Evolutionary conservation across 345 rosid species (phyloP).

Genomic region (Lepidium aucheri): DNA sequence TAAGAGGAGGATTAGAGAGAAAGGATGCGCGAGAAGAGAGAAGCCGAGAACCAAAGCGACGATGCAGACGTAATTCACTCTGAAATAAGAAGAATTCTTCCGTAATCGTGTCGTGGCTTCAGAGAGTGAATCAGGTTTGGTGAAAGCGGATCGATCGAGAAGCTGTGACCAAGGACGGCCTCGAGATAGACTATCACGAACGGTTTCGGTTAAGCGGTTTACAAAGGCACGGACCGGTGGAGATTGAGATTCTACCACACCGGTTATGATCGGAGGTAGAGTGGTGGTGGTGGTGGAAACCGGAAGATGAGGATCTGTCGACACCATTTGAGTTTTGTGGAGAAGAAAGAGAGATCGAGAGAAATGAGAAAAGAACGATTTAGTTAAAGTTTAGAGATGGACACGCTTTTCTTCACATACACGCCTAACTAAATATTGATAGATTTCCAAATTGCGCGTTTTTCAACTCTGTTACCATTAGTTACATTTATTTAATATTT

Average conservation of each 20-base stretch:
- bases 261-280: slow-evolving; percentile 1
- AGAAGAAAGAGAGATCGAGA: background rate
- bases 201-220: slow-evolving; percentile 1
- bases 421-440: background rate
- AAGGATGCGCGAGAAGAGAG: slow-evolving; percentile 44
- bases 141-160: slow-evolving; percentile 33
- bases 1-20: slow-evolving; percentile 48
- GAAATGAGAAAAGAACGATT: background rate
- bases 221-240: background rate
- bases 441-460: too few relatives aligned
- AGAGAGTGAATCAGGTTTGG: slow-evolving; percentile 32
- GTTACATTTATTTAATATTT: too few relatives aligned
- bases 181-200: slow-evolving; percentile 6
- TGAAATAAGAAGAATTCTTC: slow-evolving; percentile 35
- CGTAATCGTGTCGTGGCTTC: slow-evolving; percentile 31
- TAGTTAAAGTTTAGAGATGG: background rate
- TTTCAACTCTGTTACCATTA: too few relatives aligned
- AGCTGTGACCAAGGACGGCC: slow-evolving; percentile 31
- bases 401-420: background rate
- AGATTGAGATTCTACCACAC: slow-evolving; percentile 2
- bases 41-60: slow-evolving; percentile 26
- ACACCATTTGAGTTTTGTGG: slow-evolving; percentile 17
- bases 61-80: slow-evolving; percentile 33
- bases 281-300: slow-evolving; percentile 13
- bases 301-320: slow-evolving; percentile 22